Percentiles rank a stretch among this genome's conserved stretches.
These are phyloP conservation scores for Dillenia turbinata DNA, from an alignment of 164 flowering plant genomes.

Conservation along the genomic window DNA sequence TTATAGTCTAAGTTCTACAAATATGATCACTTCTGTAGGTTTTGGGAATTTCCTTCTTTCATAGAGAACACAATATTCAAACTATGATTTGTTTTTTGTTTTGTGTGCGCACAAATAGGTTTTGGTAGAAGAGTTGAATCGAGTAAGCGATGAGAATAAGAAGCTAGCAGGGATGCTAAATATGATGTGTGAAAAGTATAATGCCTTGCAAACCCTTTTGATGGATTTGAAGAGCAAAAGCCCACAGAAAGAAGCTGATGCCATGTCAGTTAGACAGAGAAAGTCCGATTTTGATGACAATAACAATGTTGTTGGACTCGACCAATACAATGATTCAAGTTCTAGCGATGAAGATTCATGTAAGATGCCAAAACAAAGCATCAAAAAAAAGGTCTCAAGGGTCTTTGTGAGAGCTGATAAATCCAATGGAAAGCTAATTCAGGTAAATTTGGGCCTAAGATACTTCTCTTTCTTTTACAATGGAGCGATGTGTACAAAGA, in stretches of 20 bases:
- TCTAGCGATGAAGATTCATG: constrained; percentile 60
- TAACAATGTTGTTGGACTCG: constrained; percentile 9
- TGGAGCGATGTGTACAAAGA: neutral
- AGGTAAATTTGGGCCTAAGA: constrained; percentile 20
- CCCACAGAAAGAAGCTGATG: constrained; percentile 2
- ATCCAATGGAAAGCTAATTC: constrained; percentile 61
- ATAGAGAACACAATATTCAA: neutral
- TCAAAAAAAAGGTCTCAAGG: constrained; percentile 39
- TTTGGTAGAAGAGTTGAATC: constrained; percentile 28
- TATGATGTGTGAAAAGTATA: constrained; percentile 33
- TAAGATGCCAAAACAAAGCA: no score
- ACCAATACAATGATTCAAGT: constrained; percentile 32
- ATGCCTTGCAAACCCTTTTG: constrained; percentile 29
- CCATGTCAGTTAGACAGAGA: constrained; percentile 26
- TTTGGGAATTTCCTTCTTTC: neutral
- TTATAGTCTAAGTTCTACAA: neutral
- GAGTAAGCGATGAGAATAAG: constrained; percentile 45
- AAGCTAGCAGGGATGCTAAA: constrained; percentile 33
- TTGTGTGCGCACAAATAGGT: constrained; percentile 18
- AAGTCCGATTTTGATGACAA: constrained; percentile 19
- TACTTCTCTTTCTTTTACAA: neutral
- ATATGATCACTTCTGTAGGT: neutral
- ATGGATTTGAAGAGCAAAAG: constrained; percentile 24
- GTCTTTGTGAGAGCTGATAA: constrained; percentile 36
- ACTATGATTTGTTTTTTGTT: neutral